Percentiles rank a stretch among this genome's conserved stretches.
phyloP scores from a whole-genome alignment of 257 asterid species.

The Verbena officinalis region DNA sequence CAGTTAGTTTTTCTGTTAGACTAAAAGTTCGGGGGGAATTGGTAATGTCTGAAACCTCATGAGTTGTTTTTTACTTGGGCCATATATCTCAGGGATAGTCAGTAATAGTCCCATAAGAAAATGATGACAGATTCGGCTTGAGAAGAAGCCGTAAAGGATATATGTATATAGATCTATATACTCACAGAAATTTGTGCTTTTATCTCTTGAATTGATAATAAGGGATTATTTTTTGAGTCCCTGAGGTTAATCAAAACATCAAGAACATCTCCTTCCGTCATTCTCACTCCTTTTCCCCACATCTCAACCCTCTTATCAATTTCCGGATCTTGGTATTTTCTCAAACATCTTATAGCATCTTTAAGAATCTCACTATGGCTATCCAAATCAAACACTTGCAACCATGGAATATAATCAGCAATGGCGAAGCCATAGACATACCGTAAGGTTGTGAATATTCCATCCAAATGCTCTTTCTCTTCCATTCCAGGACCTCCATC shows the following conservation, averaged over 20 bases:
- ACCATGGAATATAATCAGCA: constrained; percentile 12
- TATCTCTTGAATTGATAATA: constrained; percentile 25
- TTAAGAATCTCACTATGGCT: neutral
- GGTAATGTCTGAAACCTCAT: too few species aligned
- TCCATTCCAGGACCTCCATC: constrained; percentile 30
- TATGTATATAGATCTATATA: too few species aligned
- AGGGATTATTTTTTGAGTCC: constrained; percentile 10
- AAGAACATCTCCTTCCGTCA: constrained; percentile 25
- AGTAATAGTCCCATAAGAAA: too few species aligned
- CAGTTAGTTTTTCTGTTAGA: too few species aligned
- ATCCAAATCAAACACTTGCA: neutral
- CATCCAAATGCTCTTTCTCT: constrained; percentile 27
- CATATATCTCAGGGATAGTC: too few species aligned
- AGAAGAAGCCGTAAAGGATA: too few species aligned
- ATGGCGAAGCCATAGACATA: constrained; percentile 14
- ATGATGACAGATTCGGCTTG: too few species aligned
- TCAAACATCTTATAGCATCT: constrained; percentile 6
- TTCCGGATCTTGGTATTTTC: constrained; percentile 22
- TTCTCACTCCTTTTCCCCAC: constrained; percentile 29
- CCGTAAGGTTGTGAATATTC: neutral
- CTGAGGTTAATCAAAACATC: constrained; percentile 29
- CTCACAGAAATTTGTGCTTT: constrained; percentile 31
- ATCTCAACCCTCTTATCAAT: constrained; percentile 22
- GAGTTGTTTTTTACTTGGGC: too few species aligned
- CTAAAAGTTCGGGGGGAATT: too few species aligned